Evolutionary conservation across 176 grass and related monocot genomes (phyloP).

Genomic region (Zizania latifolia): DNA sequence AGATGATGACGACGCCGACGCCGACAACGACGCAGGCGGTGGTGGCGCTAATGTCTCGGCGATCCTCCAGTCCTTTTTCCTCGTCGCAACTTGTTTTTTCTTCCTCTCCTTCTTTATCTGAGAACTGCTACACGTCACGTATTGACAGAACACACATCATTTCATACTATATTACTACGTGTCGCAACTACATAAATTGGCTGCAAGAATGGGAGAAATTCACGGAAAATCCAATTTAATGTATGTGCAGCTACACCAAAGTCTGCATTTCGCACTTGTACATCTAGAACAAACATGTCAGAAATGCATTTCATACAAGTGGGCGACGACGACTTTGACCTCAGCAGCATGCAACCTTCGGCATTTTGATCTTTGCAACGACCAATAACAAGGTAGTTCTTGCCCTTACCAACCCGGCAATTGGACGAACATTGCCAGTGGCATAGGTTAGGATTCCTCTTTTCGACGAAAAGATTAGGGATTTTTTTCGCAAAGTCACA

Average conservation of each 20-base stretch:
- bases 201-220: no score
- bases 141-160: no score
- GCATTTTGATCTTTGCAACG: background rate
- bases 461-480: background rate
- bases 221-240: no score
- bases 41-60: constrained; percentile 23
- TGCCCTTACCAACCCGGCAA: background rate
- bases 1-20: constrained; percentile 3
- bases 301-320: no score
- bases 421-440: background rate
- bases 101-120: constrained; percentile 39
- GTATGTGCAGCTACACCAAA: no score
- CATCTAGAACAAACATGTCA: no score
- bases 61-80: constrained; percentile 46
- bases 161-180: no score
- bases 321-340: background rate
- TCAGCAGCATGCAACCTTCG: no score
- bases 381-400: background rate
- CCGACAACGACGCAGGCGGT: no score
- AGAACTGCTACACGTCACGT: no score
- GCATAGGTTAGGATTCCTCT: background rate
- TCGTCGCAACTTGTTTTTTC: constrained; percentile 49
- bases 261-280: no score
- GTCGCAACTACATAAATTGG: no score
- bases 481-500: background rate